phyloP scores from a whole-genome alignment of 768 basidiomycete genomes.

The Dendrothele bispora region DNA sequence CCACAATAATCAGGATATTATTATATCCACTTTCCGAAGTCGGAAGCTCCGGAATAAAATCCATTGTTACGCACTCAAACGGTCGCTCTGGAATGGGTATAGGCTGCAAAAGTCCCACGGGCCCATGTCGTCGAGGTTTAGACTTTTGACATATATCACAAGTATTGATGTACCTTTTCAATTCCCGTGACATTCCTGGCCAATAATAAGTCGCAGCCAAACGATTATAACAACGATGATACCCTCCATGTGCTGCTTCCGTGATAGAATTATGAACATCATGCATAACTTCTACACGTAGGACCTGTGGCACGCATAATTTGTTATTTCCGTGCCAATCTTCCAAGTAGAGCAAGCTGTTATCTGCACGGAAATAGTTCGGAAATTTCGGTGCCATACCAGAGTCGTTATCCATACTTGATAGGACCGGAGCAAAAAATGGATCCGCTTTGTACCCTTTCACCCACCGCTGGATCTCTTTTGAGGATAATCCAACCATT shows the following conservation, averaged over 20 bases:
- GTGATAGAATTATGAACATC: constrained; percentile 22
- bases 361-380: background rate
- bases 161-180: background rate
- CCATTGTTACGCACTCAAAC: constrained; percentile 17
- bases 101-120: constrained; percentile 18
- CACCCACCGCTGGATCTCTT: background rate
- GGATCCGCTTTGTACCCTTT: background rate
- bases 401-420: too few species aligned
- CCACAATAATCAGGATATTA: constrained; percentile 21
- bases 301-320: constrained; percentile 26
- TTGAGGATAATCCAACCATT: background rate
- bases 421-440: background rate
- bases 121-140: constrained; percentile 13
- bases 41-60: constrained; percentile 24
- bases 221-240: constrained; percentile 21
- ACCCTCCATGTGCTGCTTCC: constrained; percentile 29
- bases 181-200: constrained; percentile 26
- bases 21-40: constrained; percentile 13
- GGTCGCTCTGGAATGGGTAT: constrained; percentile 19
- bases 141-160: constrained; percentile 28
- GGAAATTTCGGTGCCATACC: background rate
- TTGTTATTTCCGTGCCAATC: constrained; percentile 9
- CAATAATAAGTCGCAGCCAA: constrained; percentile 27
- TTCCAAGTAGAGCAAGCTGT: constrained; percentile 1
- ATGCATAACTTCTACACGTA: constrained; percentile 16